Evolutionary conservation across 257 asterid species (phyloP).

Genomic region (Capsicum rhomboideum): DNA sequence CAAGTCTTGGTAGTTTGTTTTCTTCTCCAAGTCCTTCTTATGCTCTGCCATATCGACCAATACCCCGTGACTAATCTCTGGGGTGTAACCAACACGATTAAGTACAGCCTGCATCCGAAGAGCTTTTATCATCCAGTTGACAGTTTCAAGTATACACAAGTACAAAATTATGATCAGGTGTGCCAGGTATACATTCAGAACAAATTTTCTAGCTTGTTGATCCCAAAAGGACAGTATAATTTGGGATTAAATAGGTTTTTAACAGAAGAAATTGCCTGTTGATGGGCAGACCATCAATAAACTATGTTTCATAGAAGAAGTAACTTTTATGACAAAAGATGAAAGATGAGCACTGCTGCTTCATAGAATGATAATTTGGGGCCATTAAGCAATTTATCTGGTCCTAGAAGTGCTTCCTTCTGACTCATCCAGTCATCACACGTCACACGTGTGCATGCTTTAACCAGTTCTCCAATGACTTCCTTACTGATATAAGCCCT

Average conservation of each 20-base stretch:
- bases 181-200: background rate
- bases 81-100: conserved; percentile 84
- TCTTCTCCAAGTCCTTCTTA: conserved; percentile 82
- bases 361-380: background rate
- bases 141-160: background rate
- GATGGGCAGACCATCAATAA: background rate
- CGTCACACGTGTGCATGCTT: background rate
- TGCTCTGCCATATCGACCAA: conserved; percentile 99
- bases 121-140: background rate
- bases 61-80: conserved; percentile 91
- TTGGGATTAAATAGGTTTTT: background rate
- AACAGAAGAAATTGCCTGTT: background rate
- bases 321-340: background rate
- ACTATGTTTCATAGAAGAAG: background rate
- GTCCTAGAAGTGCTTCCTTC: background rate
- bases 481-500: background rate
- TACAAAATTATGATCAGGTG: background rate
- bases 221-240: background rate
- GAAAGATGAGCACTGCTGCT: background rate
- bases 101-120: conserved; percentile 69
- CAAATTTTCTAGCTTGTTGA: background rate
- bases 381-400: background rate
- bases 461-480: background rate
- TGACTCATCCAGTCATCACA: background rate
- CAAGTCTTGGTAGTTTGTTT: conserved; percentile 95